These are phyloP conservation scores for Globisporangium irregulare DNA, from an alignment of 352 stramenopile species.

Conservation along the genomic window DNA sequence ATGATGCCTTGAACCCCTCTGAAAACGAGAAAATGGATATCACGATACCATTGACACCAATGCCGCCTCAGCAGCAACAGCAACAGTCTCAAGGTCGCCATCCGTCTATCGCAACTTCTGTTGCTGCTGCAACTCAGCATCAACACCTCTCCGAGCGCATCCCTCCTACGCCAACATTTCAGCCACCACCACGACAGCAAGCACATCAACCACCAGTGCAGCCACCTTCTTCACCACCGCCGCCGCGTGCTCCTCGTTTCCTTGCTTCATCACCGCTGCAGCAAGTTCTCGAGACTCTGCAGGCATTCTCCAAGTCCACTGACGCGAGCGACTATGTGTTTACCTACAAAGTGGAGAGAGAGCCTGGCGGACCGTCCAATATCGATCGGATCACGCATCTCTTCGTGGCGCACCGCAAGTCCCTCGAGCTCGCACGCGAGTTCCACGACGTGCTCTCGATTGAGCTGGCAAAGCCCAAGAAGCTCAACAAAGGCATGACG, in stretches of 20 bases:
- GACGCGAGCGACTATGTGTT: constrained; percentile 1
- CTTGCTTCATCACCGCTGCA: not conserved
- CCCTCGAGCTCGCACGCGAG: constrained; percentile 7
- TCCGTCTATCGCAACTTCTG: not conserved
- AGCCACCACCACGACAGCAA: not conserved
- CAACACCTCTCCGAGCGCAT: not conserved
- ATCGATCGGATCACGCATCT: constrained; percentile 5
- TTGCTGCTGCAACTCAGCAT: not conserved
- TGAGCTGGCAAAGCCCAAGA: constrained; percentile 5
- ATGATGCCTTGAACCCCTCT: not conserved
- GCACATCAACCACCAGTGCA: not conserved
- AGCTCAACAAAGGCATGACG: not conserved
- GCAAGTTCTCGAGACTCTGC: not conserved
- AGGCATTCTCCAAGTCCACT: not conserved
- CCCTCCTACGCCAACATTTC: not conserved
- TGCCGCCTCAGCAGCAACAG: not conserved
- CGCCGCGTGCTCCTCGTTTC: not conserved
- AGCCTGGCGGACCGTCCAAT: not conserved
- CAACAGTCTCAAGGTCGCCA: not conserved
- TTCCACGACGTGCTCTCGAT: constrained; percentile 9
- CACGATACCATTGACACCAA: not conserved
- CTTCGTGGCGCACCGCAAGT: constrained; percentile 5
- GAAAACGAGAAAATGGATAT: not conserved
- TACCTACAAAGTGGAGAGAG: constrained; percentile 5
- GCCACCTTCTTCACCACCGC: not conserved